Base-by-base conservation (phyloP, 805 yeast species). In the Saturnispora zaruensis region DNA sequence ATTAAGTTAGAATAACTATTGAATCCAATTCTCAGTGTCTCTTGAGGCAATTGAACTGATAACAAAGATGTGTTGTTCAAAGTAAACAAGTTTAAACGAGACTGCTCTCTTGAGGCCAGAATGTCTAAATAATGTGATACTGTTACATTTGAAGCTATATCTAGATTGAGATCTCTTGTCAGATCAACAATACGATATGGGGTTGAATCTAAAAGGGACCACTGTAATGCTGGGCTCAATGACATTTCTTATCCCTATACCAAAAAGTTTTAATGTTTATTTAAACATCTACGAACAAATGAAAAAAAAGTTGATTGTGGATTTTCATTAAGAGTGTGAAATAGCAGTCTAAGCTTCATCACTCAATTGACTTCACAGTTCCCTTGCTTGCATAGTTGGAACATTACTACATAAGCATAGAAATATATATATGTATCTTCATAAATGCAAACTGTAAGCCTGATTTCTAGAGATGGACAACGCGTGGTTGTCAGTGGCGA, bases 191-290 rank as follows among this genome's bases (percentile, higher is more conserved):
- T 72, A 49, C 84, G 70, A 57, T 87, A 89, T 62, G 77, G 87
- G 8, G 79, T 83, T 63, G 80, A 79, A 48, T 78, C 81, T 18
- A 89, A 73, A 55, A 82, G 75, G 63, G 88, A 96, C 97, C 97
- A 89, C 41, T 66, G 66, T 25, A 67, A 48, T 45, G 68, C 65
- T 6, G 71, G 71, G 11, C 24, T 36, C 40, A 36, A 36, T n/a
- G 40, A 18, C 40, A 36, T 33, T 3, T 7, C 18, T 36, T 36
- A 11, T 6, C 23, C 21, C 20, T 7, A 36, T 28, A 11, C 32
- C 32, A 6, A 5, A 9, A 9, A 28, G 13, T 28, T 9, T 28
- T 13, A 14, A 11, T 28, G 9, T 28, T 28, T 28, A 28, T 8
- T 1, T 11, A 28, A 13, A 25, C 7, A 25, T 25, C 7, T 7